These are phyloP conservation scores for Solanum dulcamara DNA, from an alignment of 257 asterid genomes.

Conservation along the genomic window DNA sequence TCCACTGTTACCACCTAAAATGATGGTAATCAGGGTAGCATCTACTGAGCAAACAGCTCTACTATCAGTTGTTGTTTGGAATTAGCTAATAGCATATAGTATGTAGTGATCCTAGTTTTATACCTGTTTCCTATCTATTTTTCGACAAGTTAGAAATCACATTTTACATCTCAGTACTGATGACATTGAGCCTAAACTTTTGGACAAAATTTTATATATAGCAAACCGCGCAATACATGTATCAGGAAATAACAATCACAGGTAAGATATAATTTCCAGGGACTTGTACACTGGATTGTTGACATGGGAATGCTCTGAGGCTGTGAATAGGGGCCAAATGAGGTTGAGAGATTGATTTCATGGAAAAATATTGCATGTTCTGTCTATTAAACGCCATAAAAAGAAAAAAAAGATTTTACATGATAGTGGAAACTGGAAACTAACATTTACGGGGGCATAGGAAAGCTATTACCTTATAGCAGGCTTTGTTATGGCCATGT, in stretches of 20 bases:
- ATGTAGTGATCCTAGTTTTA: not conserved
- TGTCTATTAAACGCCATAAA: not conserved
- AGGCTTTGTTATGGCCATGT: not conserved
- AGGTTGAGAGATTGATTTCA: not conserved
- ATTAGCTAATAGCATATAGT: not conserved
- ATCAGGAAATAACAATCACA: not conserved
- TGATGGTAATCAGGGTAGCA: not conserved
- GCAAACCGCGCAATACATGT: not conserved
- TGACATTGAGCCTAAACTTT: not conserved
- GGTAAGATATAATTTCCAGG: not conserved
- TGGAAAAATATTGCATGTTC: not conserved
- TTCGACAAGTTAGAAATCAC: not conserved
- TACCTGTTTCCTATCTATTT: not conserved
- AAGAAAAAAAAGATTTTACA: not conserved
- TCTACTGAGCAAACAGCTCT: not conserved
- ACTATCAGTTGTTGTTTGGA: not conserved
- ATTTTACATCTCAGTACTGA: not conserved
- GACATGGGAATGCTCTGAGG: not conserved
- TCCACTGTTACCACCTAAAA: not conserved
- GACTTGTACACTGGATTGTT: not conserved
- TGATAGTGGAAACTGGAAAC: not conserved
- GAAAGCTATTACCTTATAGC: not conserved
- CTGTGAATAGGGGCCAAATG: not conserved
- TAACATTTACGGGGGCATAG: not conserved
- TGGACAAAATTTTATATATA: not conserved